These are phyloP conservation scores for Spizellomyces punctatus DNA, from an alignment of 192 early-diverging fungal genomes.

Conservation along the genomic window DNA sequence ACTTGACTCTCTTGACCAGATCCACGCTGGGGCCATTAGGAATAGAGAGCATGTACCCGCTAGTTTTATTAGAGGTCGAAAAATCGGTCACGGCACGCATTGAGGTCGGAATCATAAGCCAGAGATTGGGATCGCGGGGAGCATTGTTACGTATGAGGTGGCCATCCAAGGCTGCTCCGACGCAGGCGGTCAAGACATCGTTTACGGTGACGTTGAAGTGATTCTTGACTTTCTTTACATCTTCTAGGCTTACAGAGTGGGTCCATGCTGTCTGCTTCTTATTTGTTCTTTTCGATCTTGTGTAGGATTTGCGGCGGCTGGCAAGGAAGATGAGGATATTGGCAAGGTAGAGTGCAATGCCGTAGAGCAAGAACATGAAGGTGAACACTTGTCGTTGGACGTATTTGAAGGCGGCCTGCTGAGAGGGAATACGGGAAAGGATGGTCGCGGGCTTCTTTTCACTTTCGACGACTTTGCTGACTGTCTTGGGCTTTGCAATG, in stretches of 20 bases:
- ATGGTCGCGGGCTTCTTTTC: not conserved
- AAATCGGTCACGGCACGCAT: constrained; percentile 28
- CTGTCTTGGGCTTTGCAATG: constrained; percentile 2
- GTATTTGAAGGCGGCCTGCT: not conserved
- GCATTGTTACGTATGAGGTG: constrained; percentile 12
- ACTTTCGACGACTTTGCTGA: not conserved
- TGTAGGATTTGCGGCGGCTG: constrained; percentile 20
- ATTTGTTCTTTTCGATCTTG: not conserved
- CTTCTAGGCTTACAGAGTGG: constrained; percentile 13
- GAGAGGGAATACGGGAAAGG: too few relatives aligned
- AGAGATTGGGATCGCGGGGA: constrained; percentile 28
- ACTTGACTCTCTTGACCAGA: constrained; percentile 8
- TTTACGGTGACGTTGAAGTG: constrained; percentile 31
- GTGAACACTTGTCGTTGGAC: constrained; percentile 7
- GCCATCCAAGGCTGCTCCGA: constrained; percentile 24
- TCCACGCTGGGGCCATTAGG: constrained; percentile 6
- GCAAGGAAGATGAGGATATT: constrained; percentile 8
- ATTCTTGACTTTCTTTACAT: constrained; percentile 38
- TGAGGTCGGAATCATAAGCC: constrained; percentile 42
- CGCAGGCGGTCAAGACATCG: constrained; percentile 34
- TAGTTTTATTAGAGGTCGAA: constrained; percentile 22
- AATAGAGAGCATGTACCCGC: constrained; percentile 31
- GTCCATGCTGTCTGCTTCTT: constrained; percentile 38
- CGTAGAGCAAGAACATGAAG: constrained; percentile 4
- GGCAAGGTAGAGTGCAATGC: constrained; percentile 1